phyloP scores from a whole-genome alignment of 768 basidiomycete species.

The Rubroboletus satanas region DNA sequence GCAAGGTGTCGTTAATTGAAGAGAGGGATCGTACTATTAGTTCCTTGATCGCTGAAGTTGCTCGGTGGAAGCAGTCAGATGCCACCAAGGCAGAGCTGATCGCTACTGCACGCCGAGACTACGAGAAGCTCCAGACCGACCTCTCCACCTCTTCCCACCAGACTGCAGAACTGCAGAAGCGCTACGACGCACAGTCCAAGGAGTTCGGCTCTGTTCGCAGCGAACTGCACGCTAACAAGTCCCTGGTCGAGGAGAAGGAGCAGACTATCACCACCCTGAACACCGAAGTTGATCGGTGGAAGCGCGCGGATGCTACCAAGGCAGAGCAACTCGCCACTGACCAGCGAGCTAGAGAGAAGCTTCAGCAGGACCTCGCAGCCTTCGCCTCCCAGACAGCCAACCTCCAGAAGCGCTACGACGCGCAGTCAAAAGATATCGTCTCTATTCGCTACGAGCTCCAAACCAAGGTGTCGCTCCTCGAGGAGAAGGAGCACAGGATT shows the following conservation, averaged over 20 bases:
- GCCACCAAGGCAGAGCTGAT: not conserved
- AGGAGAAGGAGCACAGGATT: not conserved
- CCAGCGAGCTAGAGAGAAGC: not conserved
- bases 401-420: not conserved
- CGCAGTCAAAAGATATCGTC: not conserved
- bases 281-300: not conserved
- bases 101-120: not conserved
- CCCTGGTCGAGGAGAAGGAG: not conserved
- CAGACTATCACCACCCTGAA: not conserved
- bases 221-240: not conserved
- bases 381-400: not conserved
- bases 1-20: not conserved
- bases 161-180: not conserved
- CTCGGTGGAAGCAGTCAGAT: not conserved
- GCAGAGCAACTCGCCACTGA: not conserved
- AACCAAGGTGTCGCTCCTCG: not conserved
- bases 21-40: not conserved
- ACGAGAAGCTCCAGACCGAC: slow-evolving; percentile 1
- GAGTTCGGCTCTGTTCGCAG: not conserved
- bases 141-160: not conserved
- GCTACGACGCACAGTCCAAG: not conserved
- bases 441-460: not conserved
- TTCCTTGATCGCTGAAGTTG: not conserved
- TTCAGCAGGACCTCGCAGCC: not conserved
- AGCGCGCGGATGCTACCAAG: not conserved